Base-by-base conservation (phyloP, 306 rosid genomes). In the Pueraria montana region DNA sequence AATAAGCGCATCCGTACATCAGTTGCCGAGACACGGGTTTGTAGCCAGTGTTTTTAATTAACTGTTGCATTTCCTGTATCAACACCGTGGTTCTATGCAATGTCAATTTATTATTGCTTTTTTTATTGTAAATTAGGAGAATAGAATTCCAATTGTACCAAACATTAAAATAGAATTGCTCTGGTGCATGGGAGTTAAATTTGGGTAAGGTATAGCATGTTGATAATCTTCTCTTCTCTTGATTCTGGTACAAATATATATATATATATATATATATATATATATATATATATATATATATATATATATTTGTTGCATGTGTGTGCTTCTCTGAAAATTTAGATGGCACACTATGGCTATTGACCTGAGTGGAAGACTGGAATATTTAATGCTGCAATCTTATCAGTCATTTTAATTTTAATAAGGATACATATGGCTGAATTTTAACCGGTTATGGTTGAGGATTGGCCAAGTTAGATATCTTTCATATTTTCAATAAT, bases 1-100 rank as follows among this genome's bases (percentile, higher is more conserved):
- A 93, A 86, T 81, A 91, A 88, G 92, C 89, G 93, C 43, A 88
- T 85, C 70, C 93, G 92, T 59, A 88, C 95, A 38, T 89, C 97
- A 20, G 86, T 87, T 80, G 78, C 93, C 24, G 95, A 90, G 85
- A 83, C 82, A 62, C 85, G 88, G 94, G 97, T 95, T 61, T 78
- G 94, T 90, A 40, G 70, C 70, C 55, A 8, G 43, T 36, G 70
- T 46, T 53, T 76, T 81, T 61, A 59, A n/a, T 50, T 79, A 32
- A 23, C 55, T 21, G 20, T 45, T 17, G 79, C 62, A 72, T 83
- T 82, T 82, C 61, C 69, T 38, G n/a, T 81, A 17, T 6, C 66
- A 82, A 82, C 70, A 27, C 49, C 34, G 17, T 34, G 73, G 32
- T 69, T 65, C 61, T 79, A 10, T 84, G 80, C 30, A 70, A 52